Conservation (phyloP, 495 filamentous ascomycete species). For the Schizothecium vesticola region DNA sequence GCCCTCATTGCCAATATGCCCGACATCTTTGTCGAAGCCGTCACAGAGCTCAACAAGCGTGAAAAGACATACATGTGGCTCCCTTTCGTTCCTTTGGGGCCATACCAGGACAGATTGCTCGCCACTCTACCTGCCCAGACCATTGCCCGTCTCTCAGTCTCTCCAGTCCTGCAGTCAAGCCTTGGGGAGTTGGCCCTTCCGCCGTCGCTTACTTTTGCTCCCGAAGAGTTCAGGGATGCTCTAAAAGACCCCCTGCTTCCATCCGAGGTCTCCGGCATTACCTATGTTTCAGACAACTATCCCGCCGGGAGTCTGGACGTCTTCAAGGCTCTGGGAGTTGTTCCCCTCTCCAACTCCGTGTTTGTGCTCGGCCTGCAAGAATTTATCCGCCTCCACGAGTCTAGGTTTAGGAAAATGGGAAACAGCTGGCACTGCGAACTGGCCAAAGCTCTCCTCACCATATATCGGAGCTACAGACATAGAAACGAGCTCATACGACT, state of each 20-base stretch:
- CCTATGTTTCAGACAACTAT: background rate
- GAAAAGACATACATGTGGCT: background rate
- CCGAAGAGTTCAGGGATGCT: background rate
- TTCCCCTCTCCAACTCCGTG: background rate
- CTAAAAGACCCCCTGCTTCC: background rate
- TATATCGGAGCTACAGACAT: background rate
- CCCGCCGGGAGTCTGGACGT: background rate
- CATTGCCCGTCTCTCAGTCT: background rate
- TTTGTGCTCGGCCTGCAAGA: background rate
- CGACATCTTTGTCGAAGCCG: background rate
- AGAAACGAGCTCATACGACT: background rate
- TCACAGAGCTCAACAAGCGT: background rate
- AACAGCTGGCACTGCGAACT: background rate
- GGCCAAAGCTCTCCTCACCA: background rate
- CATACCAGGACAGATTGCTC: background rate
- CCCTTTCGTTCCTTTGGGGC: background rate
- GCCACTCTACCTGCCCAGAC: background rate
- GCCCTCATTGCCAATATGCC: background rate
- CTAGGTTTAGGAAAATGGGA: background rate
- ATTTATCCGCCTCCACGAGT: background rate
- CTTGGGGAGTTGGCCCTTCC: background rate
- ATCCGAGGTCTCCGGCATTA: background rate
- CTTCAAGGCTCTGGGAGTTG: background rate
- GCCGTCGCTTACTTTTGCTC: background rate
- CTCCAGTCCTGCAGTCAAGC: background rate